Percentiles rank a stretch among this genome's conserved stretches.
Evolutionary conservation across 352 stramenopile genomes (phyloP).

Genomic region (Globisporangium nagaii): DNA sequence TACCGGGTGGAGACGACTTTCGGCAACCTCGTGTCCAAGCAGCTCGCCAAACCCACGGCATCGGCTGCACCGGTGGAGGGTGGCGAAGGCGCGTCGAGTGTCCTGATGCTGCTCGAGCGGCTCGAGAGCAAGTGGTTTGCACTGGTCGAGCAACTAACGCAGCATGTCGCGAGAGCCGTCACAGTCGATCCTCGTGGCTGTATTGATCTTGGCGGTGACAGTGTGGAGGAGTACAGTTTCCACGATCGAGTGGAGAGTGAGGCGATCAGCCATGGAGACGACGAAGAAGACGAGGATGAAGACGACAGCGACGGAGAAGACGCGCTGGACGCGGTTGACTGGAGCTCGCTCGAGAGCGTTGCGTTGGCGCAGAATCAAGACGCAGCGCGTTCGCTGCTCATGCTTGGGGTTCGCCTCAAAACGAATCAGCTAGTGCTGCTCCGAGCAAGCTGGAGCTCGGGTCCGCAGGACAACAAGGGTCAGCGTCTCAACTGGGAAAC

Average conservation of each 20-base stretch:
- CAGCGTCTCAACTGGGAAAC: conserved; percentile 16
- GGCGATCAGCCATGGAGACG: conserved; percentile 6
- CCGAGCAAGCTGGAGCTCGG: conserved; percentile 10
- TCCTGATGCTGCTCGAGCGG: conserved; percentile 9
- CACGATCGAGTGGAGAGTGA: conserved; percentile 16
- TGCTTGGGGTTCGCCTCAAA: conserved; percentile 29
- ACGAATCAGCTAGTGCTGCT: conserved; percentile 24
- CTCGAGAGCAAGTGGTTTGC: conserved; percentile 40
- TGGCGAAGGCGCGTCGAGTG: background rate
- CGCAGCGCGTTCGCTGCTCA: conserved; percentile 6
- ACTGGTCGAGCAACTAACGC: conserved; percentile 22
- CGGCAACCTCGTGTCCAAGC: conserved; percentile 47
- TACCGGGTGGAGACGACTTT: conserved; percentile 65
- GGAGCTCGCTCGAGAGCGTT: conserved; percentile 32
- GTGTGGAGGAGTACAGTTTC: conserved; percentile 35
- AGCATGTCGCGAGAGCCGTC: conserved; percentile 16
- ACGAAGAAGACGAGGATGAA: conserved; percentile 9
- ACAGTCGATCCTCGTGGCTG: conserved; percentile 18
- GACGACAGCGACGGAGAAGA: conserved; percentile 25
- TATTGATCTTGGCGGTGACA: conserved; percentile 21
- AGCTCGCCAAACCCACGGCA: conserved; percentile 6
- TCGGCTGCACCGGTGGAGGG: background rate
- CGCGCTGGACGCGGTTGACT: conserved; percentile 49
- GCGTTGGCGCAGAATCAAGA: conserved; percentile 1
- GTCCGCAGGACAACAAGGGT: conserved; percentile 2